A percentile compares a stretch with the other conserved stretches of the same genome.
Evolutionary conservation across 1,284 basidiomycete genomes (phyloP).

Genomic region (Leccinum fuscescens): DNA sequence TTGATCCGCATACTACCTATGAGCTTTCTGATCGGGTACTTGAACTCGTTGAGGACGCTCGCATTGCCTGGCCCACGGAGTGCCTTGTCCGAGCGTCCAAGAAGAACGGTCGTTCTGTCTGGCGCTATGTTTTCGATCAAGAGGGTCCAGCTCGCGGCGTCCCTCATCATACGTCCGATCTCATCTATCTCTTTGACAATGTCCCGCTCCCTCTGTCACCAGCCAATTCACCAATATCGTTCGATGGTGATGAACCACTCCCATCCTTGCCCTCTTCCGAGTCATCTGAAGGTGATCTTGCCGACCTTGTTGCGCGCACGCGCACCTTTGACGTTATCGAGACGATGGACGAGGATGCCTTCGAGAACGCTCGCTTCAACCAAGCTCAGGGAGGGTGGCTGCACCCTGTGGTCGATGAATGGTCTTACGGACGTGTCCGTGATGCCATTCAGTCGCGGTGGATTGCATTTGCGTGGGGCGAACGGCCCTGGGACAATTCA

Average conservation of each 20-base stretch:
- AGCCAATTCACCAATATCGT: conserved; percentile 36
- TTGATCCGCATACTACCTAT: conserved; percentile 54
- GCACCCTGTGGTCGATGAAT: conserved; percentile 56
- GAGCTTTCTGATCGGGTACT: conserved; percentile 65
- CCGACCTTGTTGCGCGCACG: conserved; percentile 29
- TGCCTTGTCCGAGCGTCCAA: conserved; percentile 51
- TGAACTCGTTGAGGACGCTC: conserved; percentile 69
- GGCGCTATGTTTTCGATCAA: conserved; percentile 78
- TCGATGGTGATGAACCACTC: conserved; percentile 36
- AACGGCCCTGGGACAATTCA: conserved; percentile 61
- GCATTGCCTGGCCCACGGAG: conserved; percentile 73
- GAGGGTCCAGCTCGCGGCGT: conserved; percentile 61
- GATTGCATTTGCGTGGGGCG: conserved; percentile 71
- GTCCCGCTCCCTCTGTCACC: conserved; percentile 47
- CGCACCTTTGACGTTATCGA: conserved; percentile 29
- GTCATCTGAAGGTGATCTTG: conserved; percentile 32
- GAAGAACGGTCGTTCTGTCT: conserved; percentile 54
- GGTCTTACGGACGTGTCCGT: conserved; percentile 60
- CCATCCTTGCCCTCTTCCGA: conserved; percentile 32
- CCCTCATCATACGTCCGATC: conserved; percentile 66
- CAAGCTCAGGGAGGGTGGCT: conserved; percentile 45
- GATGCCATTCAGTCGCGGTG: conserved; percentile 68
- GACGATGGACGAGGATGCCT: conserved; percentile 28
- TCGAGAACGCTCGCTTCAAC: conserved; percentile 13
- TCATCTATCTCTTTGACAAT: conserved; percentile 75